These are phyloP conservation scores for Omphalotus olearius DNA, from an alignment of 1,284 basidiomycete species.

Conservation along the genomic window DNA sequence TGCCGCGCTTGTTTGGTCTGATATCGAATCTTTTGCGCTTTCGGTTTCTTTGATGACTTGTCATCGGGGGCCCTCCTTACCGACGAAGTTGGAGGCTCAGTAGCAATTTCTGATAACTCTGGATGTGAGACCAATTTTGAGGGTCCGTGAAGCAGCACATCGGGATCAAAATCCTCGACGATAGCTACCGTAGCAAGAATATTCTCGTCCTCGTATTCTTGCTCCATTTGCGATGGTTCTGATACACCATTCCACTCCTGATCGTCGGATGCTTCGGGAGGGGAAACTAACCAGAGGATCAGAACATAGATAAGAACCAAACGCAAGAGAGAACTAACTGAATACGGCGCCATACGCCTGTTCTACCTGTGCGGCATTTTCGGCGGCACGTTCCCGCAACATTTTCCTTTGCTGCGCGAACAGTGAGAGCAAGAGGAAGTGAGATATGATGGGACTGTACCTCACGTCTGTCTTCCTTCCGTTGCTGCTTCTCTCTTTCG, in stretches of 20 bases:
- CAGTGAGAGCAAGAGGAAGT: conserved; percentile 12
- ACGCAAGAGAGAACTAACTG: conserved; percentile 9
- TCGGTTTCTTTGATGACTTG: conserved; percentile 10
- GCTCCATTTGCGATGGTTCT: conserved; percentile 38
- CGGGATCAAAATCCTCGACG: conserved; percentile 76
- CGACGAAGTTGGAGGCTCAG: conserved; percentile 6
- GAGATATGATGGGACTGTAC: conserved; percentile 33
- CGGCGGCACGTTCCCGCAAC: conserved; percentile 63
- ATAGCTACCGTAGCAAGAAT: conserved; percentile 79
- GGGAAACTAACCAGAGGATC: conserved; percentile 12
- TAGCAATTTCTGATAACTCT: conserved; percentile 1
- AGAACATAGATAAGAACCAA: conserved; percentile 5
- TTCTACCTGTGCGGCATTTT: conserved; percentile 71
- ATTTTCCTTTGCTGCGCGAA: conserved; percentile 56
- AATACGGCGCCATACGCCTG: conserved; percentile 54
- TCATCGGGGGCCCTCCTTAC: not conserved
- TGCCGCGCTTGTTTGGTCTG: conserved; percentile 60
- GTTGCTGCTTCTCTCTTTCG: conserved; percentile 65
- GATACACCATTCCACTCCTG: conserved; percentile 41
- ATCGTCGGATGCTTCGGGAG: conserved; percentile 19
- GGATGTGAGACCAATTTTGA: conserved; percentile 6
- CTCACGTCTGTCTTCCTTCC: conserved; percentile 64
- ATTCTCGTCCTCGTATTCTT: conserved; percentile 73
- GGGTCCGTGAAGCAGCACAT: conserved; percentile 49
- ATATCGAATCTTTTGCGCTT: conserved; percentile 51